Base-by-base conservation (phyloP, 306 rosid genomes). In the Glycyrrhiza uralensis region DNA sequence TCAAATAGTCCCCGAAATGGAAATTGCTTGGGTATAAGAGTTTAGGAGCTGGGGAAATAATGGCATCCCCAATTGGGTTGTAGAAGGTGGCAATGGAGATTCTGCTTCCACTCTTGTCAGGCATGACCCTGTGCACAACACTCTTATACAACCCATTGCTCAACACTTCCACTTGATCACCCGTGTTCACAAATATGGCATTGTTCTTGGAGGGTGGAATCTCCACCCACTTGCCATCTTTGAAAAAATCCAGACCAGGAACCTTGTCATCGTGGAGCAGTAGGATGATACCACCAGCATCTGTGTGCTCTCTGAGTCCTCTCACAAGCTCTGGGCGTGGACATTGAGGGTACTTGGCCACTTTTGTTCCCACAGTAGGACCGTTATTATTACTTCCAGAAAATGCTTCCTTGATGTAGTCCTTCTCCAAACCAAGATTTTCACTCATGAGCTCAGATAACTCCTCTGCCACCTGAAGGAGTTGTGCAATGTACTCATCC, bases 231-330 rank as follows among this genome's bases (percentile, higher is more conserved):
- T 76, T 72, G 1, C 91, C 96, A 64, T 90, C 91, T 64, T 86
- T 86, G 74, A 69, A 80, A 84, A 93, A 93, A 58, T 79, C 79
- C 20, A 79, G 63, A 5, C 98, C 98, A 0, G 96, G 96, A 1
- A 93, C 88, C 70, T 82, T 70, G 70, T 93, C 96, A 72, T 93
- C 98, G 75, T 93, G 98, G 13, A 93, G 96, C 55, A 93, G 42
- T n/a, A 93, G 82, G 35, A 93, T 90, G 55, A 93, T 93, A 7
- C 98, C 98, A 56, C 98, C 98, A 2, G 96, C 98, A 75, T 93
- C 98, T 8, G 96, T 90, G 84, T 90, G 96, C 71, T 90, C 98
- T 49, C 98, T 79, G 0, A 93, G 89, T 17, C 98, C 98, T 77
- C 91, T 85, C 32, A 93, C 96, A 1, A 60, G 42, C 30, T 85